Conservation (phyloP, 768 basidiomycete species). For the Lactarius tabidus region DNA sequence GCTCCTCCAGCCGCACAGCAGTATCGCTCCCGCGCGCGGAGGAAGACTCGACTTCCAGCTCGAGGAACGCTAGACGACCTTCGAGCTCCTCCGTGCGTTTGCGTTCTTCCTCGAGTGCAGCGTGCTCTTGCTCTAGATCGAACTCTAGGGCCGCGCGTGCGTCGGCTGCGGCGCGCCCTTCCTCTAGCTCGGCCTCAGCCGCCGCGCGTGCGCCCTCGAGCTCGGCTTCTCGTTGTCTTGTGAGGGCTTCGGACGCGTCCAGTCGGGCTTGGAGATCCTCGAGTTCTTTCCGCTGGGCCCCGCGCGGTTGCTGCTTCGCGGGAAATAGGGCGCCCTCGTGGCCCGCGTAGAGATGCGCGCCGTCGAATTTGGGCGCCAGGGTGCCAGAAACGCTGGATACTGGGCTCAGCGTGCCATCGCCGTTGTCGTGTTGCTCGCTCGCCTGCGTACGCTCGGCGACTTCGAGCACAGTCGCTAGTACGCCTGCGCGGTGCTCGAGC, state of each 20-base stretch:
- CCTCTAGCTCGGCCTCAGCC: conserved; percentile 45
- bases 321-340: conserved; percentile 68
- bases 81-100: conserved; percentile 36
- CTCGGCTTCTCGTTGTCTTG: conserved; percentile 51
- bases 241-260: conserved; percentile 52
- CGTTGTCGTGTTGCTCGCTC: conserved; percentile 54
- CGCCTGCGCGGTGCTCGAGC: conserved; percentile 79
- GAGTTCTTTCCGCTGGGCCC: conserved; percentile 41
- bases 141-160: neutral
- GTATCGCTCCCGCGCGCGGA: conserved; percentile 47
- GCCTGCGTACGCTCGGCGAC: conserved; percentile 28
- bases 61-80: conserved; percentile 34
- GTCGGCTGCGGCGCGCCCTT: conserved; percentile 45
- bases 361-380: conserved; percentile 63
- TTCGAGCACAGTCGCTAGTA: conserved; percentile 63
- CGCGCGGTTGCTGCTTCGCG: conserved; percentile 29
- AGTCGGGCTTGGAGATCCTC: conserved; percentile 63
- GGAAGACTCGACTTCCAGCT: conserved; percentile 50
- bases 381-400: conserved; percentile 38
- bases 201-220: conserved; percentile 42
- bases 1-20: neutral
- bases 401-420: conserved; percentile 30
- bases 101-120: conserved; percentile 2
- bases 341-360: conserved; percentile 81
- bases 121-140: conserved; percentile 6